Evolutionary conservation across 768 basidiomycete species (phyloP), one percentile per base, ranked within the genome.

Genomic region (Mycena galericulata): DNA sequence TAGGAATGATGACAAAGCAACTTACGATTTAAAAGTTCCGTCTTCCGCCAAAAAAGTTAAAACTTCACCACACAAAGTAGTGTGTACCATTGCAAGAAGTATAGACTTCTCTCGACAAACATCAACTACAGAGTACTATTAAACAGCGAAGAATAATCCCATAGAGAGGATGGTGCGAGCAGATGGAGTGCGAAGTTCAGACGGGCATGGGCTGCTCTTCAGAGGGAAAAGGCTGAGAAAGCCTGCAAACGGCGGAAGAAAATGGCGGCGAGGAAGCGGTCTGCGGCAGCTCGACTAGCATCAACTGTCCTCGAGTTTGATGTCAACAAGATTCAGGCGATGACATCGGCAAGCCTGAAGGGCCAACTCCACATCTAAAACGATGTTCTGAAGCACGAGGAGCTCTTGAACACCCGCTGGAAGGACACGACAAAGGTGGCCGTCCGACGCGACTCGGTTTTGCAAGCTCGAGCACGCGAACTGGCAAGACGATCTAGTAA

Each of bases 81-180:
- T 6, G 34, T 6, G 34, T 36, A 36, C 14, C 8, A 14, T 36
- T 36, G 14, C 34, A 14, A 36, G n/a, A 36, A 36, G 34, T 36
- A 36, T 7, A 14, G 14, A 36, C 34, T 36, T 36, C 53, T 4
- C 26, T 27, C 30, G 10, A 27, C 32, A 5, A 9, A 45, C n/a
- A n/a, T n/a, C 41, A 27, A 12, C 34, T 20, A 9, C 34, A 36
- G 14, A 36, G 34, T 36, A 36, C 6, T 36, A 36, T 36, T 36
- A 36, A 36, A 36, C 34, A 36, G 34, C 34, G 34, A 36, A 36
- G 14, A 36, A 36, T 36, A 36, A 36, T 14, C 8, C 34, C 34
- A 36, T 36, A 36, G n/a, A n/a, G n/a, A 38, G 12, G 38, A 65
- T 4, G 68, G 64, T 4, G 62, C 69, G 14, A 63, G 47, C 49